A percentile compares a stretch with the other conserved stretches of the same genome.
Conservation (phyloP, 1,139 yeast genomes). For the Kluyveromyces sp. region DNA sequence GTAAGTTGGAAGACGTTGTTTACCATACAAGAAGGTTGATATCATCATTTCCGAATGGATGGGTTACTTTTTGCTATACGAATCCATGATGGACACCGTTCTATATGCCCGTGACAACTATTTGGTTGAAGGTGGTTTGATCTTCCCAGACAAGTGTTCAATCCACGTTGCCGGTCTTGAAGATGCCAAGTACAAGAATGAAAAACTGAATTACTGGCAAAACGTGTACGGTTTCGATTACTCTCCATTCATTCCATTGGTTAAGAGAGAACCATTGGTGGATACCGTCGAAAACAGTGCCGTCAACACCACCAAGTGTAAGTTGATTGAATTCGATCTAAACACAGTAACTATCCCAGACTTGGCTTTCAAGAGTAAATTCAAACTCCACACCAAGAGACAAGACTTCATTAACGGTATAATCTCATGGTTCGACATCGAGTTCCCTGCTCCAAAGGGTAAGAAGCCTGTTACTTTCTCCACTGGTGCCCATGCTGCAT, state of each 20-base stretch:
- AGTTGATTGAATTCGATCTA: slow-evolving; percentile 76
- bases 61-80: slow-evolving; percentile 95
- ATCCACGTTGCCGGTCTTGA: slow-evolving; percentile 91
- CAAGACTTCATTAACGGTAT: slow-evolving; percentile 82
- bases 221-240: slow-evolving; percentile 96
- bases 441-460: slow-evolving; percentile 56
- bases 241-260: slow-evolving; percentile 60
- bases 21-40: slow-evolving; percentile 80
- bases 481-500: slow-evolving; percentile 75
- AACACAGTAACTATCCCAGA: slow-evolving; percentile 82
- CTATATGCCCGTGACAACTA: slow-evolving; percentile 89
- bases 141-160: slow-evolving; percentile 91
- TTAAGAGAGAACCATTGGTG: slow-evolving; percentile 90
- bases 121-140: slow-evolving; percentile 77
- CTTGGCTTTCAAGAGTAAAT: slow-evolving; percentile 62
- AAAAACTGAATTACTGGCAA: slow-evolving; percentile 91
- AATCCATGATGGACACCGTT: slow-evolving; percentile 97
- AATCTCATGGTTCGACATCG: slow-evolving; percentile 92
- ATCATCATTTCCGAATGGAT: slow-evolving; percentile 98
- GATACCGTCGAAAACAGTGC: slow-evolving; percentile 80
- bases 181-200: slow-evolving; percentile 89
- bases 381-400: slow-evolving; percentile 64
- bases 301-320: slow-evolving; percentile 63
- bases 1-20: slow-evolving; percentile 88
- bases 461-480: slow-evolving; percentile 53